These are phyloP conservation scores for Kuraishia floccosa DNA, from an alignment of 805 yeast genomes.

Conservation along the genomic window DNA sequence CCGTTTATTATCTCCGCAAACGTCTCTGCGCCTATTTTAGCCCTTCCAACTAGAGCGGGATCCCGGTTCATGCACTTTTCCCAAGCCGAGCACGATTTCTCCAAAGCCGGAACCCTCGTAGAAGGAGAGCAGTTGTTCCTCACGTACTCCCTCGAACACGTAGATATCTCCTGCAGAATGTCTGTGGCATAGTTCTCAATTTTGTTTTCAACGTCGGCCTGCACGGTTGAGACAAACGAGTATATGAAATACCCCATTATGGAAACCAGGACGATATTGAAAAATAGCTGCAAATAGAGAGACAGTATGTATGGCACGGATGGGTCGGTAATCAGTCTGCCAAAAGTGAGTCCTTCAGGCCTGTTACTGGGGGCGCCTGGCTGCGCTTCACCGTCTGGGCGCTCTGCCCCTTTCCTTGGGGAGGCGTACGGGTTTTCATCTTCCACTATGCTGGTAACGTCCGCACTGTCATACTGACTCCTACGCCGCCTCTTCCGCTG, in stretches of 20 bases:
- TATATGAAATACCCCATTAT: conserved; percentile 39
- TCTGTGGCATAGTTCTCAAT: conserved; percentile 52
- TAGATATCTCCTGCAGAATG: conserved; percentile 49
- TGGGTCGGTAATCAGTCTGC: conserved; percentile 23
- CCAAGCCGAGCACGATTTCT: conserved; percentile 61
- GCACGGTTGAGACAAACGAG: conserved; percentile 41
- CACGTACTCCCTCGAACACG: conserved; percentile 59
- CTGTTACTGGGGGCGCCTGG: background rate
- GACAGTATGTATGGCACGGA: conserved; percentile 45
- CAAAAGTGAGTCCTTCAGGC: background rate
- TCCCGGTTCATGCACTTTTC: conserved; percentile 75
- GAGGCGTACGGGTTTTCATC: conserved; percentile 2
- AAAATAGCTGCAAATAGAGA: conserved; percentile 49
- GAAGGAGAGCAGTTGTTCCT: conserved; percentile 63
- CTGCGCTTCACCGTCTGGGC: background rate
- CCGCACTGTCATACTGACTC: background rate
- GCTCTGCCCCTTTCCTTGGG: conserved; percentile 3
- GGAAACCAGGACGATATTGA: conserved; percentile 42
- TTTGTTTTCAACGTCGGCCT: conserved; percentile 58
- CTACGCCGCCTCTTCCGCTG: background rate
- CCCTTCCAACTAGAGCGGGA: conserved; percentile 50
- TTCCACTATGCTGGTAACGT: conserved; percentile 1
- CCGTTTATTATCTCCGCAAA: conserved; percentile 76
- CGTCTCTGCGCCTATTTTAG: conserved; percentile 69
- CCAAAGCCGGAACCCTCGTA: conserved; percentile 64